Conservation (phyloP, 2,329 filamentous ascomycete genomes). For the Exophiala sp. region DNA sequence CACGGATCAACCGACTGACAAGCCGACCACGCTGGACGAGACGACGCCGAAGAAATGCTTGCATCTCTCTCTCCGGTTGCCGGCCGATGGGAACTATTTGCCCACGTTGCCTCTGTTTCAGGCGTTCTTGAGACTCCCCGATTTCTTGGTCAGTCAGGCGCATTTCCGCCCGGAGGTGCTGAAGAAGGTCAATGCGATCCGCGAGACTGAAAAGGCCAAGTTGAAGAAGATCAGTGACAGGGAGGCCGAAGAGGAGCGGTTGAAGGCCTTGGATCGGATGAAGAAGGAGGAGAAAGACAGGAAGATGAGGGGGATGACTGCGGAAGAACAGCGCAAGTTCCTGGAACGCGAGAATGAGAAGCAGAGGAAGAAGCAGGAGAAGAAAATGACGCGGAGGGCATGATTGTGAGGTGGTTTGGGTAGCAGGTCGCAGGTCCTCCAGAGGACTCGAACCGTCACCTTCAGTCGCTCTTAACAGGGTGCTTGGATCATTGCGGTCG, state of each 20-base stretch:
- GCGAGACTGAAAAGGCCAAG: slow-evolving; percentile 73
- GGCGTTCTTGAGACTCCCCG: slow-evolving; percentile 77
- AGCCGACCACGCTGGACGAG: slow-evolving; percentile 79
- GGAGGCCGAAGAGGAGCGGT: slow-evolving; percentile 58
- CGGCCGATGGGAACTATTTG: slow-evolving; percentile 57
- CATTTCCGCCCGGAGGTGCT: slow-evolving; percentile 88
- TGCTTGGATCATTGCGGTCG: too few relatives aligned
- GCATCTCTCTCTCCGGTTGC: slow-evolving; percentile 65
- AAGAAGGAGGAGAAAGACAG: slow-evolving; percentile 88
- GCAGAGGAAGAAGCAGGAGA: slow-evolving; percentile 58
- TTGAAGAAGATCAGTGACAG: slow-evolving; percentile 74
- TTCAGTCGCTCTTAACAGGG: too few relatives aligned
- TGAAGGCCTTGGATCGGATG: slow-evolving; percentile 49
- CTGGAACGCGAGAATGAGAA: slow-evolving; percentile 74
- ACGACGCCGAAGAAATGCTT: slow-evolving; percentile 79
- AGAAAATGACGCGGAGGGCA: slow-evolving; percentile 55
- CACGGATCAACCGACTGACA: slow-evolving; percentile 81
- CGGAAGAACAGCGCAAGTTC: slow-evolving; percentile 80
- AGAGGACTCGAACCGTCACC: too few relatives aligned
- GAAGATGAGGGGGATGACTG: slow-evolving; percentile 66
- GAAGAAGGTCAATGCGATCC: slow-evolving; percentile 72
- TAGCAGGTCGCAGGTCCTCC: background rate
- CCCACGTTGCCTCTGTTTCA: slow-evolving; percentile 67
- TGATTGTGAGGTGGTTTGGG: slow-evolving; percentile 20
- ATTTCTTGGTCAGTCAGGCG: slow-evolving; percentile 66